A percentile compares a stretch with the other conserved stretches of the same genome.
These are phyloP conservation scores for Neurospora cerealis DNA, from an alignment of 495 filamentous ascomycete species.

Conservation along the genomic window DNA sequence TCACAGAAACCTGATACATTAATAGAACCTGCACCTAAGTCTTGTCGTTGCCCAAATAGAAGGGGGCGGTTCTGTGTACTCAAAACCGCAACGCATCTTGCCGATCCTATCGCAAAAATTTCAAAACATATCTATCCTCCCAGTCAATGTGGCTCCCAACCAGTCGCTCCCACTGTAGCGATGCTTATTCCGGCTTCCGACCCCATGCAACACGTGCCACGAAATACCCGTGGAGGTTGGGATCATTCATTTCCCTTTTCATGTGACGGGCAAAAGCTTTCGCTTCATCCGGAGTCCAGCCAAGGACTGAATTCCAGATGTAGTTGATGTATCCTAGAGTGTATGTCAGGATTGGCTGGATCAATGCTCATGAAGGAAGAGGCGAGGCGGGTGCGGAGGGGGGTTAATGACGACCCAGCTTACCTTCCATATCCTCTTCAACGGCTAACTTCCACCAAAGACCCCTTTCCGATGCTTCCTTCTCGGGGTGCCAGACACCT, in stretches of 20 bases:
- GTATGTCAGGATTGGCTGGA: neutral
- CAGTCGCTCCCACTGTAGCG: accelerated
- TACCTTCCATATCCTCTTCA: conserved; percentile 25
- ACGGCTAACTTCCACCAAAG: conserved; percentile 20
- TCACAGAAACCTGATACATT: too few species aligned
- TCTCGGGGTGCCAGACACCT: neutral
- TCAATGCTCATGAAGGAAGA: neutral
- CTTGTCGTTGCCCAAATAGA: too few species aligned
- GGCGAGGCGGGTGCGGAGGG: conserved; percentile 5
- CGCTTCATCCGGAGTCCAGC: conserved; percentile 26
- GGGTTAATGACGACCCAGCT: neutral
- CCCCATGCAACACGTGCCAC: conserved; percentile 21
- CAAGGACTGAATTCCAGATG: conserved; percentile 8
- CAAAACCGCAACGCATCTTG: too few species aligned
- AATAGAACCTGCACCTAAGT: too few species aligned
- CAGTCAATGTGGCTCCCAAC: neutral
- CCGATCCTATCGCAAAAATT: too few species aligned
- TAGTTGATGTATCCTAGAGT: neutral
- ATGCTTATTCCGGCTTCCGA: conserved; percentile 18
- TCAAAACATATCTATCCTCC: neutral
- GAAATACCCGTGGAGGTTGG: conserved; percentile 21
- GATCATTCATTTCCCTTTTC: conserved; percentile 20
- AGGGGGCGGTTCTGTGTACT: too few species aligned
- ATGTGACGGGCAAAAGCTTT: conserved; percentile 25
- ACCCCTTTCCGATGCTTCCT: conserved; percentile 29